Evolutionary conservation across 257 asterid species (phyloP).

Genomic region (Solanum microdontum): DNA sequence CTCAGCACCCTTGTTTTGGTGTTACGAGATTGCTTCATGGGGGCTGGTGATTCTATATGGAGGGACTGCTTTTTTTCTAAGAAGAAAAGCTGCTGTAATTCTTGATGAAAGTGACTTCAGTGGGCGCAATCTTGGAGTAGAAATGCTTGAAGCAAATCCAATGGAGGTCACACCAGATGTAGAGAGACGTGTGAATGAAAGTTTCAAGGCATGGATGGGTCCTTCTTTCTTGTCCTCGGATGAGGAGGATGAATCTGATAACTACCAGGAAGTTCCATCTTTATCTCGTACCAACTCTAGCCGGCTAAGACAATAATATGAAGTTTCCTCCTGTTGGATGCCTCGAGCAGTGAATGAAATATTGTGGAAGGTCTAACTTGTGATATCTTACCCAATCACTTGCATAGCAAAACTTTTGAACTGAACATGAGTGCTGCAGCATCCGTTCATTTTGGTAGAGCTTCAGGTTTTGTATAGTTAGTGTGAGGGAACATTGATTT

Average conservation of each 20-base stretch:
- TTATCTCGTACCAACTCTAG: slow-evolving; percentile 26
- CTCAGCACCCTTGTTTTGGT: slow-evolving; percentile 89
- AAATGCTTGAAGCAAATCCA: slow-evolving; percentile 83
- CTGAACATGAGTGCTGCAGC: not conserved
- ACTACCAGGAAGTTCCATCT: slow-evolving; percentile 43
- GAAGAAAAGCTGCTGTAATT: slow-evolving; percentile 55
- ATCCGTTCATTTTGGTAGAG: not conserved
- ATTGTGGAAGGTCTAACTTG: not conserved
- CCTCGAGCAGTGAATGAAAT: not conserved
- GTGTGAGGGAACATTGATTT: not conserved
- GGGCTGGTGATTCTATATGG: slow-evolving; percentile 72
- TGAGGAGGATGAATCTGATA: slow-evolving; percentile 80
- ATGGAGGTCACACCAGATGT: slow-evolving; percentile 65
- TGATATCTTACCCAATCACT: not conserved
- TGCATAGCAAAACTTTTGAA: not conserved
- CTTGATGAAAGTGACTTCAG: slow-evolving; percentile 53
- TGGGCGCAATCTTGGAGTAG: slow-evolving; percentile 58
- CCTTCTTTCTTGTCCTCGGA: slow-evolving; percentile 82
- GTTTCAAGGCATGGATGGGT: slow-evolving; percentile 97
- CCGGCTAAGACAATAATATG: slow-evolving; percentile 44
- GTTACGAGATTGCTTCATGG: slow-evolving; percentile 79
- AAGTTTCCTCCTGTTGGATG: not conserved
- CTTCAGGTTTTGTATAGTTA: not conserved
- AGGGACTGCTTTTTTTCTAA: slow-evolving; percentile 56
- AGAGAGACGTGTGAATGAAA: slow-evolving; percentile 73